Evolutionary conservation across 371 early-diverging fungal genomes (phyloP), one percentile per base, ranked within the genome.

Genomic region (Nosema granulosis): DNA sequence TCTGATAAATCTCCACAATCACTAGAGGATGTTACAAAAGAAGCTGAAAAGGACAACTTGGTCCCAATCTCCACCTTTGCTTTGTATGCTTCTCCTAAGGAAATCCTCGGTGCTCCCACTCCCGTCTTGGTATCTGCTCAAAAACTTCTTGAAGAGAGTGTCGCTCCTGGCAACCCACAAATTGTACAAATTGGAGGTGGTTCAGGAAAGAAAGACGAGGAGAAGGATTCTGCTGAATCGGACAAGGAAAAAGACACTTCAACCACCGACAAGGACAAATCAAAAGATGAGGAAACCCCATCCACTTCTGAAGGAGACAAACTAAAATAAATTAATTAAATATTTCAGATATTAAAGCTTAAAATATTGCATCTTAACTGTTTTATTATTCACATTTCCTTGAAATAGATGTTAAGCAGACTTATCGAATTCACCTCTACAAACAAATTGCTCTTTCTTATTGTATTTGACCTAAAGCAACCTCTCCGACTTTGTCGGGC

Each of bases 101-200:
- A 16, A 3, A 24, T 63, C 32, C 13, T 18, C 2, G 9, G 20
- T 35, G 12, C 37, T 2, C 63, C 63, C 3, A 28, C n/a, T 2
- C 22, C 63, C 18, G 37, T 63, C 20, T 63, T 63, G 20, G 20
- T 13, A 63, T 20, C 22, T 63, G 32, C 63, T 18, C 38, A 63
- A 4, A 2, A 35, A n/a, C 37, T 24, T 20, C 37, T 63, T 35
- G 37, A 63, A 35, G 11, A 63, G n/a, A 28, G 18, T 3, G 37
- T 43, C 22, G 6, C 18, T 1, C 12, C 63, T 4, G 37, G 37
- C n/a, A 22, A 63, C 12, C 63, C 32, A 37, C n/a, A 26, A 37
- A 43, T 63, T 35, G 22, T 3, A 2, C 38, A 37, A 1, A 6
- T 63, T 12, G 63, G 37, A 35, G 37, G 37, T 32, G 3, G n/a